Evolutionary conservation across 257 asterid species (phyloP).

Genomic region (Avicennia marina): DNA sequence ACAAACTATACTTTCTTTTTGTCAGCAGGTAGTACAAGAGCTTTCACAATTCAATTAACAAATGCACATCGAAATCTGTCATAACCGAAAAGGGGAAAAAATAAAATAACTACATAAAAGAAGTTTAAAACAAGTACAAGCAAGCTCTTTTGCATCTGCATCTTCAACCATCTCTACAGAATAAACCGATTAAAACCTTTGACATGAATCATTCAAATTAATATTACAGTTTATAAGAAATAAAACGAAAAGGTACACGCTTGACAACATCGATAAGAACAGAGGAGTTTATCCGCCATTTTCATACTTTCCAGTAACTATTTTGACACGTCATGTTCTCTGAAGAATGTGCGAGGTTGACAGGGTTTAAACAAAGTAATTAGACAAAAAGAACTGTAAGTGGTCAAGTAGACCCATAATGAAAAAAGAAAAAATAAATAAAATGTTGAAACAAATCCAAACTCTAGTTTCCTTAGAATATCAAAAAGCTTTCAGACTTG

Average conservation of each 20-base stretch:
- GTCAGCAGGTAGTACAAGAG: no score
- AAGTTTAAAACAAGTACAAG: background rate
- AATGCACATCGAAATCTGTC: background rate
- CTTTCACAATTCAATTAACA: background rate
- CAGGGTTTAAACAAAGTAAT: background rate
- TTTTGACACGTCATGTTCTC: background rate
- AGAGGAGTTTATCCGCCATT: background rate
- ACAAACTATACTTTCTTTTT: background rate
- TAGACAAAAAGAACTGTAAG: background rate
- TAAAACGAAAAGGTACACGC: no score
- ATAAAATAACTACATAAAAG: background rate
- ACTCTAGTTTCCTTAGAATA: background rate
- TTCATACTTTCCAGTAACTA: background rate
- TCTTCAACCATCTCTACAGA: background rate
- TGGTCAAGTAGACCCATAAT: background rate
- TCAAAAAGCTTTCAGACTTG: background rate
- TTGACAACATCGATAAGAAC: background rate
- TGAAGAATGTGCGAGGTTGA: background rate
- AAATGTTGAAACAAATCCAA: background rate
- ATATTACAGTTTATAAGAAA: no score
- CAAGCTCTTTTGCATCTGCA: background rate
- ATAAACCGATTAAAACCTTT: background rate
- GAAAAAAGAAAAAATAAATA: background rate
- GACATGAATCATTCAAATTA: no score
- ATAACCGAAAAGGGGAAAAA: background rate